A percentile compares a stretch with the other conserved stretches of the same genome.
Conservation (phyloP, 2,329 filamentous ascomycete species). For the Ceratocystis alfenasii region DNA sequence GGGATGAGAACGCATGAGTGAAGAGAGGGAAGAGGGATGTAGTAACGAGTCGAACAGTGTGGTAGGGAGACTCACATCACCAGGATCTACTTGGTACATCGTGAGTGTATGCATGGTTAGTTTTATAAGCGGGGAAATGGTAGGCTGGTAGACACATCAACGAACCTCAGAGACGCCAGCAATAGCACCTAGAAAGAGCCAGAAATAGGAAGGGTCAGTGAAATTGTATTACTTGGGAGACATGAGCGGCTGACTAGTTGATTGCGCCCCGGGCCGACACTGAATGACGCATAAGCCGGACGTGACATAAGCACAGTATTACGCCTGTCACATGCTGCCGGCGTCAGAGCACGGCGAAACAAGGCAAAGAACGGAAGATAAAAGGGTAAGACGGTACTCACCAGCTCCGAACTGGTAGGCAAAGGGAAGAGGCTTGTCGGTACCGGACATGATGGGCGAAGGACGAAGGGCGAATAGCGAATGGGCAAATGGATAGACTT, state of each 20-base stretch:
- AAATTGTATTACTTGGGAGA: background rate
- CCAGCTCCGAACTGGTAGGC: conserved; percentile 91
- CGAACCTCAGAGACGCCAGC: conserved; percentile 94
- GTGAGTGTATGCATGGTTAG: conserved; percentile 16
- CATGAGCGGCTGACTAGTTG: background rate
- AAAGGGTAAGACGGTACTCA: conserved; percentile 27
- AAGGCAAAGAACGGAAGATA: background rate
- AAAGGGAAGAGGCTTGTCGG: conserved; percentile 70
- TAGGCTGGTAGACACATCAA: conserved; percentile 23
- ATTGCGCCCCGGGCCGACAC: background rate
- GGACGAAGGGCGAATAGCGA: conserved; percentile 19
- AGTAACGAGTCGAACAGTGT: no score
- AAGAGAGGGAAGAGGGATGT: no score
- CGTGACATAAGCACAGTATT: background rate
- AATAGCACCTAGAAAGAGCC: conserved; percentile 54
- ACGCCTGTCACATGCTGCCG: conserved; percentile 8
- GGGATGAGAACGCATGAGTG: no score
- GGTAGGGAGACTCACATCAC: conserved; percentile 61
- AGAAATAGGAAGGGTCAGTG: conserved; percentile 2
- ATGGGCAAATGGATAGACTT: background rate
- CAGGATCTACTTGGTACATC: conserved; percentile 54
- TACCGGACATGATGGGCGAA: conserved; percentile 45
- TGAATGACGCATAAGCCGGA: background rate
- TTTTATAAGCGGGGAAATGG: background rate
- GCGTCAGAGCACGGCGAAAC: background rate